Evolutionary conservation across 2,329 filamentous ascomycete species (phyloP).

Genomic region (Alternaria consortialis): DNA sequence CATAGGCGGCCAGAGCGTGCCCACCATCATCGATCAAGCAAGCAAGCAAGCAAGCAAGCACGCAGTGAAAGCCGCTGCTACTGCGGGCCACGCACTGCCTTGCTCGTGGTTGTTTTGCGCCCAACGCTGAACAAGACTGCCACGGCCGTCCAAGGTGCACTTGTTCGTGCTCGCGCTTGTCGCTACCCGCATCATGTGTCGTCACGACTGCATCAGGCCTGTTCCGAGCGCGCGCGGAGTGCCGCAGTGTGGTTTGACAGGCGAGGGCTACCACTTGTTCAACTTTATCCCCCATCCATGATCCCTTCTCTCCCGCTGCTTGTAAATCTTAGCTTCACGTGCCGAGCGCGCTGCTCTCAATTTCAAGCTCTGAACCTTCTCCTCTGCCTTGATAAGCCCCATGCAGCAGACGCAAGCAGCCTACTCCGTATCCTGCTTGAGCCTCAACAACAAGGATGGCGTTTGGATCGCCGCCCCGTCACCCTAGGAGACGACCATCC

Average conservation of each 20-base stretch:
- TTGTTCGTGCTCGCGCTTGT: background rate
- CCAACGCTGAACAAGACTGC: background rate
- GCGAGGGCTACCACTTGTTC: background rate
- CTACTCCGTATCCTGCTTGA: background rate
- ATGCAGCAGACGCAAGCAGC: background rate
- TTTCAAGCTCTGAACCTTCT: constrained; percentile 7
- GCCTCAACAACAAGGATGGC: constrained; percentile 4
- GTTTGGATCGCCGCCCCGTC: constrained; percentile 14
- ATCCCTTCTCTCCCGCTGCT: constrained; percentile 1
- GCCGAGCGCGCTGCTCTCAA: constrained; percentile 10
- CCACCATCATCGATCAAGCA: constrained; percentile 17
- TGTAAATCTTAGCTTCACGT: background rate
- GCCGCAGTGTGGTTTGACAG: constrained; percentile 8
- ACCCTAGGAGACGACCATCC: constrained; percentile 14
- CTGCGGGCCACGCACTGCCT: background rate
- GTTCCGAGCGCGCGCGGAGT: constrained; percentile 1
- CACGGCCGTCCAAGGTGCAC: background rate
- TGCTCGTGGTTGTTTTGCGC: background rate
- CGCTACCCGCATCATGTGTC: constrained; percentile 2
- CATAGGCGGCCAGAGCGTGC: constrained; percentile 26
- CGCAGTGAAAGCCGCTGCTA: background rate
- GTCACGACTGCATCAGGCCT: background rate
- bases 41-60: constrained; percentile 1
- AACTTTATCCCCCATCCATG: background rate
- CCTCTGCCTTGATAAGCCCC: constrained; percentile 4